phyloP scores from a whole-genome alignment of 2,329 filamentous ascomycete species.

The Septoria linicola region DNA sequence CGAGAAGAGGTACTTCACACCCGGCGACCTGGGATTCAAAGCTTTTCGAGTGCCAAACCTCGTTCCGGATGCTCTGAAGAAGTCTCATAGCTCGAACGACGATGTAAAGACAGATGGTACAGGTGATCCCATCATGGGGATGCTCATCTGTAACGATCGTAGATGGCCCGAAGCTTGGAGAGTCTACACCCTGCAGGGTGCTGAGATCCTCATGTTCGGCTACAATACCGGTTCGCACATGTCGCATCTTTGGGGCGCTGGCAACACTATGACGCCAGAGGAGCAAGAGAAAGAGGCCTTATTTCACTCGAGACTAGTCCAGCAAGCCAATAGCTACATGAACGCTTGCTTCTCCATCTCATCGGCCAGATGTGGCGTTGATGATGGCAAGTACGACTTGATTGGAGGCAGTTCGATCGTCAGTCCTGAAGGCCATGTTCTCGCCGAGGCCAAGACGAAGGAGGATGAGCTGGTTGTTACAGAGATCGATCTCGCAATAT shows the following conservation, averaged over 20 bases:
- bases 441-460: conserved; percentile 52
- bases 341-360: conserved; percentile 54
- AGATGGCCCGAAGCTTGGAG: conserved; percentile 57
- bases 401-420: conserved; percentile 53
- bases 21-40: conserved; percentile 54
- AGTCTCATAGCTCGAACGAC: conserved; percentile 24
- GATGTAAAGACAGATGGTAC: conserved; percentile 36
- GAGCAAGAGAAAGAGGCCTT: conserved; percentile 51
- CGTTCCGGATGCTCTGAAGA: conserved; percentile 41
- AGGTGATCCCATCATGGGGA: conserved; percentile 54
- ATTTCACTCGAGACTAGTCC: conserved; percentile 54
- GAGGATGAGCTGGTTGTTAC: conserved; percentile 54
- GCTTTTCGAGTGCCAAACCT: conserved; percentile 54
- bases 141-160: conserved; percentile 56
- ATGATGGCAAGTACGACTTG: conserved; percentile 53
- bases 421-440: conserved; percentile 50
- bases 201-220: conserved; percentile 51
- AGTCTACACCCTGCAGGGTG: conserved; percentile 52
- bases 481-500: conserved; percentile 51
- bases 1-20: conserved; percentile 57
- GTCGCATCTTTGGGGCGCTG: conserved; percentile 46
- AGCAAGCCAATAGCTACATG: conserved; percentile 55
- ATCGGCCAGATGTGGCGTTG: conserved; percentile 51
- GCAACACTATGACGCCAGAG: conserved; percentile 44
- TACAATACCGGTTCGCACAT: conserved; percentile 47